Conservation (phyloP, 2,329 filamentous ascomycete genomes). For the Epichloe sylvatica region DNA sequence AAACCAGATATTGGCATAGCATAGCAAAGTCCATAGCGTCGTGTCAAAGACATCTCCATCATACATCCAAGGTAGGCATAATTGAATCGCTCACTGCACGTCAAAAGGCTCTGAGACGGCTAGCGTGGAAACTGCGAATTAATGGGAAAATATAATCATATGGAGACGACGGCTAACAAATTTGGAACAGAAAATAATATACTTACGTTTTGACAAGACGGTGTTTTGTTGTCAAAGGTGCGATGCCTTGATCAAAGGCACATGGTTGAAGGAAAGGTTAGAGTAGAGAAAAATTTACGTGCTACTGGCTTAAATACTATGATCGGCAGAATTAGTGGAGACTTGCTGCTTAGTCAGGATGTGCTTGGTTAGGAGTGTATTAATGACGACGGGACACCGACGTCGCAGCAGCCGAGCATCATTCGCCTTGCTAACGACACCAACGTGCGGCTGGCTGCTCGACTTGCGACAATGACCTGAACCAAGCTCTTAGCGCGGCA, state of each 20-base stretch:
- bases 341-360: neutral
- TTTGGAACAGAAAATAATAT: neutral
- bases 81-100: constrained; percentile 3
- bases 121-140: constrained; percentile 6
- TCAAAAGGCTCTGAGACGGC: constrained; percentile 5
- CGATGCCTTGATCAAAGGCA: neutral
- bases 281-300: neutral
- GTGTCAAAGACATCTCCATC: neutral
- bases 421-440: neutral
- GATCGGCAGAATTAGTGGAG: neutral
- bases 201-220: neutral
- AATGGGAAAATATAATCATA: constrained; percentile 4
- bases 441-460: neutral
- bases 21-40: neutral
- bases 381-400: neutral
- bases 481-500: neutral
- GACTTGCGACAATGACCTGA: neutral
- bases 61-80: constrained; percentile 6
- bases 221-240: neutral
- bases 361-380: neutral
- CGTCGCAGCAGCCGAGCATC: too few relatives aligned
- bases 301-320: neutral
- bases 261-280: neutral
- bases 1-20: too few relatives aligned
- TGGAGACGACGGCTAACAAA: neutral